phyloP scores from a whole-genome alignment of 306 rosid species.

The Spatholobus suberectus region DNA sequence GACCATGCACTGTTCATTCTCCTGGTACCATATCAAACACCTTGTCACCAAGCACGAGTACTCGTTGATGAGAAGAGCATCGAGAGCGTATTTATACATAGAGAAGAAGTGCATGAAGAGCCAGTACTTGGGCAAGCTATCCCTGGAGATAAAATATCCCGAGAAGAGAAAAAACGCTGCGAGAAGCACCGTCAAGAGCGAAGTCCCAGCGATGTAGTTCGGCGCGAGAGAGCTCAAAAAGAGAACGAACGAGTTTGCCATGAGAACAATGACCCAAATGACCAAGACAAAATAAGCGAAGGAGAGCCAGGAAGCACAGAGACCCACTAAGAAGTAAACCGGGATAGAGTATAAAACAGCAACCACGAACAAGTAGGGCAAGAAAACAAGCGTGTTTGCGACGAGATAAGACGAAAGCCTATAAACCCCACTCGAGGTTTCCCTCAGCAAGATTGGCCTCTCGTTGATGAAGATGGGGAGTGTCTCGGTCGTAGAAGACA shows the following conservation, averaged over 20 bases:
- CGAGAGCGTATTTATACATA: constrained; percentile 92
- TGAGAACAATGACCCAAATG: constrained; percentile 76
- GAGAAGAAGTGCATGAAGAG: constrained; percentile 85
- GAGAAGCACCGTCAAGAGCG: constrained; percentile 74
- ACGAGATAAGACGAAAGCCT: constrained; percentile 85
- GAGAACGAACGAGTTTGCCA: constrained; percentile 87
- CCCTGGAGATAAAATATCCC: constrained; percentile 78
- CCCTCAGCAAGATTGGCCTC: constrained; percentile 83
- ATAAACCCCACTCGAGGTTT: constrained; percentile 88
- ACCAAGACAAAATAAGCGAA: constrained; percentile 81
- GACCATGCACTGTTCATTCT: constrained; percentile 70
- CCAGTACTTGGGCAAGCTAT: constrained; percentile 79
- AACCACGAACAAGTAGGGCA: constrained; percentile 76
- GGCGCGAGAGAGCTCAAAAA: constrained; percentile 90
- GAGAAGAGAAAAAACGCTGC: constrained; percentile 87
- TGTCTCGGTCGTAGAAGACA: constrained; percentile 87
- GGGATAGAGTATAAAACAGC: constrained; percentile 80
- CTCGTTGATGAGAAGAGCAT: constrained; percentile 86
- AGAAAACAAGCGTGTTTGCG: constrained; percentile 93
- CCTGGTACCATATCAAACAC: constrained; percentile 81
- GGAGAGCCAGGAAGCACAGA: constrained; percentile 83
- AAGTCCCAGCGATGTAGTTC: constrained; percentile 86
- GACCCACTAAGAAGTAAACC: constrained; percentile 87
- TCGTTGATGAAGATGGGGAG: constrained; percentile 90
- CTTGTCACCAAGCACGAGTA: constrained; percentile 68